Evolutionary conservation across 805 yeast species (phyloP), one percentile per base, ranked within the genome.

Genomic region (Clavispora fructus): DNA sequence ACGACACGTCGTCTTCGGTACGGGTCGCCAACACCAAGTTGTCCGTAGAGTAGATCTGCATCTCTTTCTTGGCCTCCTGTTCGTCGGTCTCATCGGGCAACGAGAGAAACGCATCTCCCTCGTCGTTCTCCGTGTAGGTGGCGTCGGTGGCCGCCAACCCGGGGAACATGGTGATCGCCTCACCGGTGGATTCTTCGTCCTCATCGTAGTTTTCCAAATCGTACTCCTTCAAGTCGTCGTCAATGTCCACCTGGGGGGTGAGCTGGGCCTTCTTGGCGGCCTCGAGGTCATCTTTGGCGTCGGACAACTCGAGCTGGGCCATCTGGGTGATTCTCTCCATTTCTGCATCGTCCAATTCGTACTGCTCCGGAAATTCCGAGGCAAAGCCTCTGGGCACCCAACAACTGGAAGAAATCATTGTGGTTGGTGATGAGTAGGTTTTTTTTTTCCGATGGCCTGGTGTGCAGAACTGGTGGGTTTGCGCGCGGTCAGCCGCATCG

Each of bases 381-480:
- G 99, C 95, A 65, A 77, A 86, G 6, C 99, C 99, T 59, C 96
- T 80, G 42, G 98, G 97, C 23, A 92, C 96, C 98, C 99, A 94
- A 43, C 83, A 73, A 41, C 94, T 83, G 26, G 97, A 85, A 35
- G 99, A 89, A 53, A 92, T 85, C 96, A 91, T 90, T 40, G 9
- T 55, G 46, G 17, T 32, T 23, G 42, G 37, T 33, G 37, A 39
- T 28, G 41, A 39, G 25, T n/a, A 9, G 37, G 31, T 37, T 26
- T 37, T 37, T 37, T 37, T 26, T 37, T 23, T 23, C 29, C 29
- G 39, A 26, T 37, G 29, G 39, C 39, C 29, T 23, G 39, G 31
- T 39, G 41, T 27, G 41, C 41, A 39, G 23, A 16, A 25, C 28
- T 14, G 19, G 19, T 14, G 35, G 37, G 17, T 31, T 33, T 33